Base-by-base conservation (phyloP, 2,329 filamentous ascomycete species). In the Teratosphaeria zuluensis region DNA sequence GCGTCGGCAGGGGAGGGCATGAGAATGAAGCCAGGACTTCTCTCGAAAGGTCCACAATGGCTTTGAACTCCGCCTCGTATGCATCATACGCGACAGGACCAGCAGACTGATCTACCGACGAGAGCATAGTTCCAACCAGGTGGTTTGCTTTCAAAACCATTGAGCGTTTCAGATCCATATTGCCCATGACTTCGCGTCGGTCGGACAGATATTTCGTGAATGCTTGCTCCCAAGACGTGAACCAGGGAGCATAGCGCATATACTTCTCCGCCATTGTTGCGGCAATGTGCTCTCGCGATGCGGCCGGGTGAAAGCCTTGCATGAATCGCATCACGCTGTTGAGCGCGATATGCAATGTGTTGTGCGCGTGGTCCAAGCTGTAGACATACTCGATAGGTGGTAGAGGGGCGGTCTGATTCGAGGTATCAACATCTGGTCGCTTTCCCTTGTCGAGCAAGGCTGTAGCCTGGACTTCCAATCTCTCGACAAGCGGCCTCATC, bases 121-220 rank as follows among this genome's bases (percentile, higher is more conserved):
- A 65, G 21, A 70, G 65, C 68, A 71, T 68, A 9, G 65, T 69
- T 12, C 67, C 67, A 30, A 70, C 68, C 28, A 71, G 62, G 55
- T 71, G 68, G 54, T 71, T 70, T 28, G 69, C 66, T 57, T 70
- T 70, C n/a, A 71, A 63, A n/a, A 71, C 68, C 67, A 71, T 70
- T 2, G 68, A 67, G 28, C 68, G 64, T 59, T 71, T 71, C 53
- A 68, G 61, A 57, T 71, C 68, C 59, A 67, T 64, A 58, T 69
- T 66, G 31, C 62, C 60, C 62, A 71, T 65, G 58, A 57, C 60
- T 24, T 63, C 66, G 32, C 64, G 62, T 52, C 65, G 61, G 7
- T 64, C 62, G 5, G 66, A 64, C 14, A 71, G 59, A 52, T 63
- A 70, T 1, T 58, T 38, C 8, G 67, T 68, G 57, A 70, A 71